A percentile compares a stretch with the other conserved stretches of the same genome.
Evolutionary conservation across 768 basidiomycete genomes (phyloP).

Genomic region (Mycena chlorophos): DNA sequence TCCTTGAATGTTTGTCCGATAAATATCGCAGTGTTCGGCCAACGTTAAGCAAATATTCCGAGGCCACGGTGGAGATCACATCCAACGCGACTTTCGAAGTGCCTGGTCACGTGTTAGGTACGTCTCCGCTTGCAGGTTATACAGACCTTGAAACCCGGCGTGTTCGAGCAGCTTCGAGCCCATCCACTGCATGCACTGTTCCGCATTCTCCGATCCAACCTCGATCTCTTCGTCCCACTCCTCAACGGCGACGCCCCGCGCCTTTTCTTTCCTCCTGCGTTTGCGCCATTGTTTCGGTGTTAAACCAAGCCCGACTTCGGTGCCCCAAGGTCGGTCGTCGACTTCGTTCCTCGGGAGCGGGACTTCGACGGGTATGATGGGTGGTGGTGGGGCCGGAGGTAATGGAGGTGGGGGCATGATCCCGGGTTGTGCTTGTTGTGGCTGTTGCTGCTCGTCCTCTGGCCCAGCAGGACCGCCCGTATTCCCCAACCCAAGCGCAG

Average conservation of each 20-base stretch:
- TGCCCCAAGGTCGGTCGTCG: slow-evolving; percentile 64
- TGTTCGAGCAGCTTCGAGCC: slow-evolving; percentile 81
- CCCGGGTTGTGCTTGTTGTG: too few species aligned
- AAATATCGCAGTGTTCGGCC: slow-evolving; percentile 83
- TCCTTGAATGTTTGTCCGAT: slow-evolving; percentile 74
- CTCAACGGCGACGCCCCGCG: slow-evolving; percentile 19
- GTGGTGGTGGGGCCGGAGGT: slow-evolving; percentile 3
- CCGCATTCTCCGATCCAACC: slow-evolving; percentile 59
- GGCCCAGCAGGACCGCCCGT: not conserved
- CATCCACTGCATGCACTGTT: slow-evolving; percentile 72
- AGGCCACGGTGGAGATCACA: slow-evolving; percentile 71
- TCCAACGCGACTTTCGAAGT: slow-evolving; percentile 75
- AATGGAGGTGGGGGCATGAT: not conserved
- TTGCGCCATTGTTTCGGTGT: slow-evolving; percentile 1
- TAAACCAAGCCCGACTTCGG: slow-evolving; percentile 17
- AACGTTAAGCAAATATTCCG: slow-evolving; percentile 82
- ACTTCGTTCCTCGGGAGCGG: slow-evolving; percentile 51
- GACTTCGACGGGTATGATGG: too few species aligned
- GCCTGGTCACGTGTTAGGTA: slow-evolving; percentile 44
- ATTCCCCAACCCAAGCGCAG: slow-evolving; percentile 45
- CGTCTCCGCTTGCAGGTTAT: not conserved
- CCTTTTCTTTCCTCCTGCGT: slow-evolving; percentile 6
- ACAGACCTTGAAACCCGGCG: slow-evolving; percentile 86
- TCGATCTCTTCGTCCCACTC: slow-evolving; percentile 40
- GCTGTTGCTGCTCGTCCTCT: not conserved